phyloP scores from a whole-genome alignment of 2,329 filamentous ascomycete species.

The Rhinocladiella similis region DNA sequence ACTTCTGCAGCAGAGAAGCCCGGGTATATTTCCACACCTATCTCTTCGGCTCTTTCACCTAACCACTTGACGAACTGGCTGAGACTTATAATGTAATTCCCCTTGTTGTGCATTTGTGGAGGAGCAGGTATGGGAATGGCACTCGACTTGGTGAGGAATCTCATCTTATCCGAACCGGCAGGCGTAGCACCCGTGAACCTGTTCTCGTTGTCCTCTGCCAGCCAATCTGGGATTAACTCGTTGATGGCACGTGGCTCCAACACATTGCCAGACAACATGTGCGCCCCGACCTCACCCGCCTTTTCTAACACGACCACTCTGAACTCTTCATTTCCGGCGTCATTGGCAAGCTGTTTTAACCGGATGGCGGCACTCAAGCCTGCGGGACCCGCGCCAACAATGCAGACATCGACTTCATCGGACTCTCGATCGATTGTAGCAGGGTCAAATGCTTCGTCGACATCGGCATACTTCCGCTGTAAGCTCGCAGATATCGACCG shows the following conservation, averaged over 20 bases:
- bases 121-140: slow-evolving; percentile 81
- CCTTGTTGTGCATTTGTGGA: slow-evolving; percentile 97
- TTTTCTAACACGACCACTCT: slow-evolving; percentile 91
- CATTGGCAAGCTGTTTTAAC: slow-evolving; percentile 91
- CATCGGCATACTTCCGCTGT: slow-evolving; percentile 42
- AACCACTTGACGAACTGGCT: slow-evolving; percentile 97
- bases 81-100: slow-evolving; percentile 95
- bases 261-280: slow-evolving; percentile 94
- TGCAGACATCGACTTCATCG: slow-evolving; percentile 94
- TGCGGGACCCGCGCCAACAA: slow-evolving; percentile 88
- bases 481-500: slow-evolving; percentile 48
- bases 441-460: slow-evolving; percentile 63
- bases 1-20: slow-evolving; percentile 95
- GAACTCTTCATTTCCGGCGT: slow-evolving; percentile 93
- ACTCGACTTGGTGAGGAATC: slow-evolving; percentile 80
- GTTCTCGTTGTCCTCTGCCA: slow-evolving; percentile 80
- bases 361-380: slow-evolving; percentile 91
- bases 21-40: slow-evolving; percentile 93
- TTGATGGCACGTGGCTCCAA: slow-evolving; percentile 85
- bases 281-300: slow-evolving; percentile 88
- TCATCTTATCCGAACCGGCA: slow-evolving; percentile 82
- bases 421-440: slow-evolving; percentile 75
- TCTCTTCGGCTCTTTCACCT: slow-evolving; percentile 90
- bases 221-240: slow-evolving; percentile 92
- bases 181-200: slow-evolving; percentile 86